phyloP scores from a whole-genome alignment of 1,284 basidiomycete genomes.

The Fomitopsis palustris region DNA sequence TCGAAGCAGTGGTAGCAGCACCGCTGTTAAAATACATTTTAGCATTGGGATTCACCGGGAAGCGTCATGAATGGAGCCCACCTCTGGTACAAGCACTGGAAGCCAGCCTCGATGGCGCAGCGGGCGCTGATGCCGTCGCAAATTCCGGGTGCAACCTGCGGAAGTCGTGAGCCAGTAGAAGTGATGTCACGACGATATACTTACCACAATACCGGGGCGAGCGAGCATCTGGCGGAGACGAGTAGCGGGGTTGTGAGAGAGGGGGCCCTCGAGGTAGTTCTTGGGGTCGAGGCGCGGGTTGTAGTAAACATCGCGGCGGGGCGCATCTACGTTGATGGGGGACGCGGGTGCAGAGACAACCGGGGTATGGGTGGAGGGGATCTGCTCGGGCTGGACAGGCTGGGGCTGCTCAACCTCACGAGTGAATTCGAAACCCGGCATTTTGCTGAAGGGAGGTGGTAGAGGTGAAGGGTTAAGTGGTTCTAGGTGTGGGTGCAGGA shows the following conservation, averaged over 20 bases:
- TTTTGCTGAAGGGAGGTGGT: slow-evolving; percentile 17
- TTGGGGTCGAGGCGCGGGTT: slow-evolving; percentile 62
- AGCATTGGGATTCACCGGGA: background rate
- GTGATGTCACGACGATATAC: slow-evolving; percentile 20
- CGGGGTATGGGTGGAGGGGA: background rate
- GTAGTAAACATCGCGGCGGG: slow-evolving; percentile 36
- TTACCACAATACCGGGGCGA: slow-evolving; percentile 71
- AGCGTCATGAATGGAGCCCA: slow-evolving; percentile 15
- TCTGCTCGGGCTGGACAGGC: slow-evolving; percentile 11
- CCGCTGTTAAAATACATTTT: slow-evolving; percentile 39
- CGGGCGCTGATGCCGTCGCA: slow-evolving; percentile 81
- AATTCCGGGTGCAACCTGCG: slow-evolving; percentile 70
- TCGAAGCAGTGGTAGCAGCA: slow-evolving; percentile 74
- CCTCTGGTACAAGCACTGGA: slow-evolving; percentile 72
- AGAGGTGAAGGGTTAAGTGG: slow-evolving; percentile 11
- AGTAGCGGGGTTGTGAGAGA: slow-evolving; percentile 65
- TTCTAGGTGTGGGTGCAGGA: slow-evolving; percentile 1
- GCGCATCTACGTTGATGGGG: slow-evolving; percentile 11
- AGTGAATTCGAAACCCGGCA: slow-evolving; percentile 44
- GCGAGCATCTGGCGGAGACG: slow-evolving; percentile 75
- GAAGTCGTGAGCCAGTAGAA: background rate
- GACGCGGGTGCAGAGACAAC: slow-evolving; percentile 10
- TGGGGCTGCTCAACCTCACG: slow-evolving; percentile 21
- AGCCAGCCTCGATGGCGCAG: slow-evolving; percentile 74
- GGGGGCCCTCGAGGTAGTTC: slow-evolving; percentile 65